Conservation (phyloP, 2,329 filamentous ascomycete species). For the Fusarium lateritium region DNA sequence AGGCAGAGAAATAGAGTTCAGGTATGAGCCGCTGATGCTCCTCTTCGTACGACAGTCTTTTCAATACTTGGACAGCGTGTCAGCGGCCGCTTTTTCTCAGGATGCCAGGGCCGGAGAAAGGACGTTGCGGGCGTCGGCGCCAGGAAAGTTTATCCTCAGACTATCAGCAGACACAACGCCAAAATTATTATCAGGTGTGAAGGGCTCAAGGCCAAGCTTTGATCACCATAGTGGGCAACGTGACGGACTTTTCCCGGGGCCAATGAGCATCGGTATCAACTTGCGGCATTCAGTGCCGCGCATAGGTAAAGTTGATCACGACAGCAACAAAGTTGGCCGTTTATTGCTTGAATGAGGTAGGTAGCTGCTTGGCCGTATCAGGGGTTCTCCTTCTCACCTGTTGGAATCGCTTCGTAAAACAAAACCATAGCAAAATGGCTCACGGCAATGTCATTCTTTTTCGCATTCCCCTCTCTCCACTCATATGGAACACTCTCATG, state of each 20-base stretch:
- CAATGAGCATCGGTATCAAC: not conserved
- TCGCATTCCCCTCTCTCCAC: constrained; percentile 11
- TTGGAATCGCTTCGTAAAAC: not conserved
- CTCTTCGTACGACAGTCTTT: constrained; percentile 5
- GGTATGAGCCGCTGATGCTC: constrained; percentile 36
- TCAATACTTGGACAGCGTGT: constrained; percentile 7
- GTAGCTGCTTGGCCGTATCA: not conserved
- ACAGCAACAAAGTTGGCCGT: constrained; percentile 3
- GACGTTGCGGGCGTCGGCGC: constrained; percentile 35
- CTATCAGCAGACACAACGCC: constrained; percentile 10
- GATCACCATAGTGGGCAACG: constrained; percentile 1
- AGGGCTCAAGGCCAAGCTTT: not conserved
- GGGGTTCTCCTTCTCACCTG: not conserved
- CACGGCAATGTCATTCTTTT: not conserved
- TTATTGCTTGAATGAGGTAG: not conserved
- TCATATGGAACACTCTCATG: constrained; percentile 13
- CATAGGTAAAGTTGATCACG: not conserved
- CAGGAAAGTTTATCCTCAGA: constrained; percentile 28
- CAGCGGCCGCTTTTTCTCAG: constrained; percentile 1
- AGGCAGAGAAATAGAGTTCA: constrained; percentile 26
- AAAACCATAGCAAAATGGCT: not conserved
- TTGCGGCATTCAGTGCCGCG: not conserved
- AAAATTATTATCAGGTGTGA: constrained; percentile 5
- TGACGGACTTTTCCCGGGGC: not conserved
- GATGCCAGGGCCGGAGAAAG: constrained; percentile 19